Base-by-base conservation (phyloP, 345 rosid species). In the Salix brachista region DNA sequence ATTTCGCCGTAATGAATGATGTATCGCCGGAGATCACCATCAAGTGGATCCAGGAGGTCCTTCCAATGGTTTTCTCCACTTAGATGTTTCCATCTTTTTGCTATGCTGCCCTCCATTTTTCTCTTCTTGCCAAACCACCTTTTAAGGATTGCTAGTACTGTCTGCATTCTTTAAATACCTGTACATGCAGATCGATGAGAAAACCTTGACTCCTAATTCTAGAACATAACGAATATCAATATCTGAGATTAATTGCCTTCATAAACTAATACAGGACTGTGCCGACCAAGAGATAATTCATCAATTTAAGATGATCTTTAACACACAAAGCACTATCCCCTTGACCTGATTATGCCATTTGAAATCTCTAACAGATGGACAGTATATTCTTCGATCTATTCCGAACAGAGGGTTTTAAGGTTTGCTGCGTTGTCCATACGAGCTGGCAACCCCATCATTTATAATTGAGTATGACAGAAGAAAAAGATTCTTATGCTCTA, bases 1-100 rank as follows among this genome's bases (percentile, higher is more conserved):
- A 92, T 91, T 80, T 94, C 94, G 0, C 98, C 98, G 23, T 92
- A 92, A 77, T 90, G 97, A 78, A 92, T 77, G 11, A 92, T 80
- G 78, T 85, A 87, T 28, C 81, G 78, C 4, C 98, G 89, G 78
- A 94, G 97, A 84, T 88, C 94, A 42, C 80, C 67, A 78, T 94
- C 89, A 9, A 92, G 87, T 62, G 98, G 98, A 25, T 90, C 90
- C 71, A 91, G 50, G 48, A 90, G 77, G 36, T 79, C 81, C 25
- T 83, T 84, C 97, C 98, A 94, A 34, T 84, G 61, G 46, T 82
- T 76, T 75, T 84, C 83, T 19, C 97, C 98, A 48, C 94, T 91
- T 26, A 92, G 84, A 44, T 79, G 70, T 81, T 86, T 85, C 98
- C 97, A 91, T 86, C 72, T 86, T 80, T 79, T 87, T 1, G 89